Percentiles rank a stretch among this genome's conserved stretches.
Evolutionary conservation across 345 rosid genomes (phyloP).

Genomic region (Pistacia integerrima): DNA sequence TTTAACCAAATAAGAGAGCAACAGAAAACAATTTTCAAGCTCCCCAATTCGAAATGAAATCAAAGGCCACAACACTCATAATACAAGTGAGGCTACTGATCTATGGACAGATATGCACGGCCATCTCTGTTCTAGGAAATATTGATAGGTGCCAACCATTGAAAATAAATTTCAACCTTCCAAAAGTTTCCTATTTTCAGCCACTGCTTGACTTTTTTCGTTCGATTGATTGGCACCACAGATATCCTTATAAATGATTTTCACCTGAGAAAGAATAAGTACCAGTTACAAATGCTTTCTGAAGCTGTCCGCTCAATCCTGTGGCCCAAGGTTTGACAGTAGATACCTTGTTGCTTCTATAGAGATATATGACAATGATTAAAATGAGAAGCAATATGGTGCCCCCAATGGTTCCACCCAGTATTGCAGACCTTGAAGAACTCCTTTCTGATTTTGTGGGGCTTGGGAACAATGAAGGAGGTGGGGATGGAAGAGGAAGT

Average conservation of each 20-base stretch:
- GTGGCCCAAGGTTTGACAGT: slow-evolving; percentile 91
- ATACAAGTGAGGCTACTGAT: not conserved
- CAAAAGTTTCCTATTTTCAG: slow-evolving; percentile 11
- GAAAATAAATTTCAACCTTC: slow-evolving; percentile 16
- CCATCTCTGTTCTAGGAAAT: not conserved
- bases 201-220: slow-evolving; percentile 6
- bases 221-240: slow-evolving; percentile 15
- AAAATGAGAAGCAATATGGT: slow-evolving; percentile 38
- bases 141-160: slow-evolving; percentile 2
- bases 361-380: slow-evolving; percentile 35
- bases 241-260: slow-evolving; percentile 18
- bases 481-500: slow-evolving; percentile 17
- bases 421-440: slow-evolving; percentile 25
- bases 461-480: slow-evolving; percentile 14
- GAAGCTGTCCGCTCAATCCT: slow-evolving; percentile 95
- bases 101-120: not conserved
- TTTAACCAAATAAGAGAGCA: slow-evolving; percentile 3
- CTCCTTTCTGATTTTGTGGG: not conserved
- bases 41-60: not conserved
- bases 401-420: slow-evolving; percentile 44
- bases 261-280: slow-evolving; percentile 21
- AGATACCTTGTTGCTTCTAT: slow-evolving; percentile 47
- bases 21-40: not conserved
- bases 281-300: slow-evolving; percentile 85
- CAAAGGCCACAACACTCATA: not conserved